phyloP scores from a whole-genome alignment of 2,329 filamentous ascomycete species.

The Penicillium psychrosexuale region DNA sequence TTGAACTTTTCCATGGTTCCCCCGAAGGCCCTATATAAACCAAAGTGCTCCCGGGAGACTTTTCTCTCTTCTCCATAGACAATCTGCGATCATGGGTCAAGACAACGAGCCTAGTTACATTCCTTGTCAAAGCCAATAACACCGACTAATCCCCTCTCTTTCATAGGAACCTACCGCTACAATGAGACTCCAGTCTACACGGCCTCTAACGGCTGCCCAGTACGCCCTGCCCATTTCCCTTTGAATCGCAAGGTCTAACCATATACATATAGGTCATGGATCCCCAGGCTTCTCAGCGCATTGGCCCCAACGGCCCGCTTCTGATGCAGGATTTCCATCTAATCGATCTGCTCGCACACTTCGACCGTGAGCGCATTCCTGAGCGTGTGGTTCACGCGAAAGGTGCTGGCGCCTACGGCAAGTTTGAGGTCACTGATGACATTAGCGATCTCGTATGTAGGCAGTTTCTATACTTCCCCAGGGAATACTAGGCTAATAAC shows the following conservation, averaged over 20 bases:
- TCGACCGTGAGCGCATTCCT: constrained; percentile 42
- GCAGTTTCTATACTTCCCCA: background rate
- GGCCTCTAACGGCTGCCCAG: constrained; percentile 58
- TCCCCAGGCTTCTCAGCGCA: constrained; percentile 52
- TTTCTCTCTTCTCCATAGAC: background rate
- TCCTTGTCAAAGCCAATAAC: background rate
- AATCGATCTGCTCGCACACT: constrained; percentile 56
- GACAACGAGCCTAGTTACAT: constrained; percentile 33
- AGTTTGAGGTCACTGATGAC: constrained; percentile 48
- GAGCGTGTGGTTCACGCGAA: constrained; percentile 46
- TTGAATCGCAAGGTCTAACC: constrained; percentile 1
- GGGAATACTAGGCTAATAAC: background rate
- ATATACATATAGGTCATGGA: constrained; percentile 44
- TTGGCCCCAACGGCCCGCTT: constrained; percentile 57
- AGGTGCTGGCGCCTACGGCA: constrained; percentile 43
- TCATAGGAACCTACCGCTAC: constrained; percentile 48
- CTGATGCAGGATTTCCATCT: constrained; percentile 64
- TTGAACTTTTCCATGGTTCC: background rate
- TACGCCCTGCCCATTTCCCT: constrained; percentile 8
- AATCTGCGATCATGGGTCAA: constrained; percentile 33
- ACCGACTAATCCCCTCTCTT: background rate
- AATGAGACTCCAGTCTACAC: constrained; percentile 59
- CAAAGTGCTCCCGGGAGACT: background rate
- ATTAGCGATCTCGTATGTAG: constrained; percentile 46
- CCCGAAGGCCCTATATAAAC: background rate